Evolutionary conservation across 305 asterid species (phyloP).

Genomic region (Fraxinus greggii): DNA sequence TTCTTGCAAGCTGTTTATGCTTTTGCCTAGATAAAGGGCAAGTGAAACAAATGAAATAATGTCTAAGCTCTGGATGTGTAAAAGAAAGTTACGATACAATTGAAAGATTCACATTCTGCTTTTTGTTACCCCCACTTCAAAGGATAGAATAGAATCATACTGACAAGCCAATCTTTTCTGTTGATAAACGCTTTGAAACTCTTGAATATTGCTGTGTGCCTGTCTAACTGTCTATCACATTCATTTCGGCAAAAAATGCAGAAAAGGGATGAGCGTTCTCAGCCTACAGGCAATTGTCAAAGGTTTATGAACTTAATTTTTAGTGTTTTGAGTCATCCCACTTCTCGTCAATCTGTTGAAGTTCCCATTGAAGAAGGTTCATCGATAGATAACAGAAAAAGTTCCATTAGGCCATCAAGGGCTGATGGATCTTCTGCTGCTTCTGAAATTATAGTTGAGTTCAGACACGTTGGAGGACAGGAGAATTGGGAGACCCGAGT

Average conservation of each 20-base stretch:
- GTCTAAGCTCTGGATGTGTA: conserved; percentile 8
- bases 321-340: conserved; percentile 21
- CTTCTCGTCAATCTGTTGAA: conserved; percentile 20
- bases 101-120: conserved; percentile 26
- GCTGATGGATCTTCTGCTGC: conserved; percentile 16
- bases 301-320: conserved; percentile 43
- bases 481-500: conserved; percentile 14
- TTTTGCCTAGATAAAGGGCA: conserved; percentile 27
- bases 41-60: conserved; percentile 17
- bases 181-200: conserved; percentile 16
- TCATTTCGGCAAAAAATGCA: conserved; percentile 14
- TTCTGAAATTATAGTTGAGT: conserved; percentile 46
- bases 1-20: conserved; percentile 30
- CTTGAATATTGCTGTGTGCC: conserved; percentile 4
- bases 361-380: conserved; percentile 31
- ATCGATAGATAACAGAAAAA: conserved; percentile 12
- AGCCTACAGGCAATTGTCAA: conserved; percentile 33
- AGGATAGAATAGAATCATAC: conserved; percentile 39
- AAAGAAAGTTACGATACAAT: background rate
- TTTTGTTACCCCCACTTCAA: conserved; percentile 34
- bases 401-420: conserved; percentile 1
- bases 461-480: conserved; percentile 34
- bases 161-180: conserved; percentile 11
- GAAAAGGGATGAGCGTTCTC: conserved; percentile 30
- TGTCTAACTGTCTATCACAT: conserved; percentile 9